A percentile compares a stretch with the other conserved stretches of the same genome.
phyloP scores from a whole-genome alignment of 1,139 yeast species.

The Blastobotrys raffinosifermentans region DNA sequence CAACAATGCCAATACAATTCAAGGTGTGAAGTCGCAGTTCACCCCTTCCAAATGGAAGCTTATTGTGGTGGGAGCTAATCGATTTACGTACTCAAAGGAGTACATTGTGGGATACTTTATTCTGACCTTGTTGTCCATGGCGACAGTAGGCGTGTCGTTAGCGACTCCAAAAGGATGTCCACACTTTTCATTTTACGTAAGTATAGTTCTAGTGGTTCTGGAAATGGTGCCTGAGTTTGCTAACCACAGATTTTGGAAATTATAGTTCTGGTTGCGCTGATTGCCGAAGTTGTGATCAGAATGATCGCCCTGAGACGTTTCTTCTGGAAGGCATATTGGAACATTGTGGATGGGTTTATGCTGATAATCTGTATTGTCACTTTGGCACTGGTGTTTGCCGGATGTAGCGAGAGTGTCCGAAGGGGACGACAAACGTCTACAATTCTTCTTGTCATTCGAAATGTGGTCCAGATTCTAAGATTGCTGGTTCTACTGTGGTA shows the following conservation, averaged over 20 bases:
- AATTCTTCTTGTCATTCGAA: conserved; percentile 15
- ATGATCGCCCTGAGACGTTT: conserved; percentile 15
- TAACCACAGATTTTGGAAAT: conserved; percentile 14
- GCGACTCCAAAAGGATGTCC: conserved; percentile 19
- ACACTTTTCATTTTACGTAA: conserved; percentile 13
- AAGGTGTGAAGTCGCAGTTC: conserved; percentile 17
- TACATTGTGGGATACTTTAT: conserved; percentile 15
- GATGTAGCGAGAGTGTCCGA: conserved; percentile 16
- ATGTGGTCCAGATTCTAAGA: conserved; percentile 16
- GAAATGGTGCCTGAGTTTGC: not conserved
- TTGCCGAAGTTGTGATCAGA: conserved; percentile 16
- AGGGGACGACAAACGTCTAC: conserved; percentile 17
- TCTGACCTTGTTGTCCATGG: conserved; percentile 15
- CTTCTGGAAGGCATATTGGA: conserved; percentile 19
- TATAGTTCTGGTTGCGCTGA: conserved; percentile 15
- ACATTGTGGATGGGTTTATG: conserved; percentile 15
- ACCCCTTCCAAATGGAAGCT: conserved; percentile 14
- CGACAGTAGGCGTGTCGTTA: conserved; percentile 16
- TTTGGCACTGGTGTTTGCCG: conserved; percentile 18
- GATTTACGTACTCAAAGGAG: conserved; percentile 19
- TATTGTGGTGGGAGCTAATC: conserved; percentile 15
- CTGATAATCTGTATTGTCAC: conserved; percentile 17
- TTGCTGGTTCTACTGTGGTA: conserved; percentile 15
- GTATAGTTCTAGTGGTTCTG: not conserved
- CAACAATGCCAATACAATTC: too few relatives aligned